Conservation (phyloP, 1,284 basidiomycete genomes). For the Coniferiporia sulphurascens region DNA sequence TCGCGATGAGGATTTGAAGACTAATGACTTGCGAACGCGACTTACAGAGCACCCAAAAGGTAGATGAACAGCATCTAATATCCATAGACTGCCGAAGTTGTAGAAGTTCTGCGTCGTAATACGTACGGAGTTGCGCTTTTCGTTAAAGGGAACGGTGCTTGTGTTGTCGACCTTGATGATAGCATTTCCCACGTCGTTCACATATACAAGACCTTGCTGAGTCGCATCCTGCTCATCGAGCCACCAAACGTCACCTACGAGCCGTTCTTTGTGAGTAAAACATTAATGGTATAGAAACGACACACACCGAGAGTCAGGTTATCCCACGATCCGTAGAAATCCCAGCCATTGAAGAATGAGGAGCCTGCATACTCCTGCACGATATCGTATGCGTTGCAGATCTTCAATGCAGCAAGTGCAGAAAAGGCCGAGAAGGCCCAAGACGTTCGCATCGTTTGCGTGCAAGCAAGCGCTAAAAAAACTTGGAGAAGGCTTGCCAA, state of each 20-base stretch:
- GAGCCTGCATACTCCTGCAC: constrained; percentile 46
- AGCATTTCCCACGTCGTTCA: constrained; percentile 49
- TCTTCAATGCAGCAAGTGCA: not conserved
- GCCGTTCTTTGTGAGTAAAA: not conserved
- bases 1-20: not conserved
- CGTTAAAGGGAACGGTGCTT: constrained; percentile 39
- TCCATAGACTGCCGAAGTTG: constrained; percentile 51
- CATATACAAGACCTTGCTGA: constrained; percentile 43
- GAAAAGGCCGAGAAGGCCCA: not conserved
- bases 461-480: no score
- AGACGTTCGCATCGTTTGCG: not conserved
- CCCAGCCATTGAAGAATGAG: constrained; percentile 57
- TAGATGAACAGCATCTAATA: constrained; percentile 56
- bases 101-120: constrained; percentile 49
- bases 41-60: constrained; percentile 65
- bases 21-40: not conserved
- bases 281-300: not conserved
- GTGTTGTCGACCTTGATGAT: constrained; percentile 59
- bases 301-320: constrained; percentile 58
- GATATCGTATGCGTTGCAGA: constrained; percentile 32
- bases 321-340: constrained; percentile 53
- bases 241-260: constrained; percentile 49
- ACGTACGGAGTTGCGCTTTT: constrained; percentile 55
- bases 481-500: no score
- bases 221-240: constrained; percentile 40